Base-by-base conservation (phyloP, 2,329 filamentous ascomycete species). In the Drechslerella dactyloides region DNA sequence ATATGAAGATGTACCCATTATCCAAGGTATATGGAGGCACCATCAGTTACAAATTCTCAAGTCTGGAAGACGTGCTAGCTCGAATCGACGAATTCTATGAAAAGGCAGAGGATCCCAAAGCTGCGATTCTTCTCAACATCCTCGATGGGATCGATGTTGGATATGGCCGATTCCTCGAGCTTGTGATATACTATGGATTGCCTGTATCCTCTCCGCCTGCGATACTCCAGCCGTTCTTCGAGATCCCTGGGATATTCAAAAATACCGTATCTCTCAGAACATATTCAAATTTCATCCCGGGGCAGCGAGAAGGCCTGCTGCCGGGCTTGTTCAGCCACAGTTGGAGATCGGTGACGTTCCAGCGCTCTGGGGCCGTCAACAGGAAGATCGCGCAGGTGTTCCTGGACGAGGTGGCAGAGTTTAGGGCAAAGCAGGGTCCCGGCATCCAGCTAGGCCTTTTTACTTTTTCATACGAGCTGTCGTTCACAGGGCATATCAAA, bases 1-100 rank as follows among this genome's bases (percentile, higher is more conserved):
- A 76, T 10, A 75, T 78, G 30, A 68, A 60, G n/a, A 65, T 61
- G 10, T 57, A 68, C 17, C 55, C 46, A 2, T 13, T 60, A n/a
- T 46, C 24, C 1, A 48, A 40, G 13, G 23, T 68, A 1, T 48
- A 33, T 15, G 63, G 63, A 3, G 63, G 55, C 1, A 55, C 17
- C 3, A 42, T 68, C 48, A 68, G 46, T 1, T 68, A 68, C 27
- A 5, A n/a, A 17, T 68, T 37, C 40, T 37, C 63, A 5, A 68
- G 63, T 27, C 37, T 68, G 21, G 35, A 23, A 10, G 15, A 27
- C 0, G 40, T 68, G 7, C 50, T 68, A n/a, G 46, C 56, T 17
- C 48, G 59, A n/a, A 27, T 60, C 11, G 55, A 68, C 30, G 48
- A 55, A 1, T 50, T 53, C 8, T 48, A 60, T 50, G 23, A 55